Conservation (phyloP, 2,329 filamentous ascomycete genomes). For the Stachybotrys elegans region DNA sequence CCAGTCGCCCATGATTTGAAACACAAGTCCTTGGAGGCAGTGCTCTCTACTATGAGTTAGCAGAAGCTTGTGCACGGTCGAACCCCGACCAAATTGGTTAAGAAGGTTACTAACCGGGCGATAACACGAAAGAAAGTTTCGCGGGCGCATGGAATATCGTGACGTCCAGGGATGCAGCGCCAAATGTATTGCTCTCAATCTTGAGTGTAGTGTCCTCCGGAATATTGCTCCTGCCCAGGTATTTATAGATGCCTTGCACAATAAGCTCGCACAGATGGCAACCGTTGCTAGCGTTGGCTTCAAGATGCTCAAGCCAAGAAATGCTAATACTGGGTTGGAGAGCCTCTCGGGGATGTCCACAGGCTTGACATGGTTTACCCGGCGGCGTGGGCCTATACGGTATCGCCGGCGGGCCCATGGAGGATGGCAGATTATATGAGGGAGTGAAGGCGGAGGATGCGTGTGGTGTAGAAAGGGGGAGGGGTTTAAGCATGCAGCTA, state of each 20-base stretch:
- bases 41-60: background rate
- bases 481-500: no score
- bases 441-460: background rate
- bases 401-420: background rate
- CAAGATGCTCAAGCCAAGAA: background rate
- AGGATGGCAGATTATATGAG: background rate
- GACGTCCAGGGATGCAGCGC: background rate
- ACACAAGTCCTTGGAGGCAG: background rate
- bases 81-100: background rate
- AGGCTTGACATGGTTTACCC: background rate
- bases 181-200: background rate
- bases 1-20: background rate
- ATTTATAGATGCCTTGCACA: background rate
- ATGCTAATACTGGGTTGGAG: background rate
- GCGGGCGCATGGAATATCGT: background rate
- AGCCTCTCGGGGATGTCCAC: background rate
- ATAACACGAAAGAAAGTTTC: background rate
- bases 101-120: background rate
- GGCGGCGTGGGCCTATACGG: background rate
- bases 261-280: background rate
- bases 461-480: no score
- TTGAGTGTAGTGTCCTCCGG: background rate
- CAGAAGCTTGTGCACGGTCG: background rate
- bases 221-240: background rate
- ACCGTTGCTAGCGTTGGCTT: background rate